Evolutionary conservation across 257 asterid genomes (phyloP), one percentile per base, ranked within the genome.

Genomic region (Prunella vulgaris): DNA sequence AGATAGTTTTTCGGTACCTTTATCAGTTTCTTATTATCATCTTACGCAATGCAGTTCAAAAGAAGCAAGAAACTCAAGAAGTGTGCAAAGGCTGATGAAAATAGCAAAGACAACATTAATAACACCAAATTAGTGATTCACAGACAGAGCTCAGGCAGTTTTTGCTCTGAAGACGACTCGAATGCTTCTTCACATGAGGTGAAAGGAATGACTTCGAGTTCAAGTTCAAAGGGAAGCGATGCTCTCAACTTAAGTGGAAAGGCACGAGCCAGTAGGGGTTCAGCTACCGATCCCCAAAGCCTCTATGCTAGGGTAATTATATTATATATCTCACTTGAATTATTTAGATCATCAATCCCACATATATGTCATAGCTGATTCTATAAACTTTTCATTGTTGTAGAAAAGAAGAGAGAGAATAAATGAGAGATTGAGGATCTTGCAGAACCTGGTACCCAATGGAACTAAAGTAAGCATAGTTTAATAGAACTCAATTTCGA

Each of bases 251-350:
- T 44, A 27, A 79, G 38, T 2, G 81, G 77, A 20, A 79, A 77
- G 59, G 37, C 80, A 17, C 64, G 83, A 54, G 83, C 84, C 12
- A 73, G 77, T 42, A 51, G 84, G 49, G 88, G 86, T n/a, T 81
- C 88, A 4, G 88, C 88, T 3, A 84, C 86, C 3, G 88, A 84
- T 69, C 88, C 89, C 4, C 89, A 84, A 60, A 84, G 89, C 86
- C 81, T 81, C 69, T 81, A 81, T 62, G 86, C 89, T 7, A 79
- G 86, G 89, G 89, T 84, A 80, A 65, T 17, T 48, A 5, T 9
- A 37, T 37, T 60, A 68, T 66, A 33, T 44, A 12, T 14, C 63
- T 56, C 35, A 56, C 30, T 13, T 53, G 30, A 63, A 59, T 18
- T 63, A 33, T 32, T 40, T 38, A 14, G n/a, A 62, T 25, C 30